Conservation (phyloP, 257 asterid species). For the Coffea canephora region DNA sequence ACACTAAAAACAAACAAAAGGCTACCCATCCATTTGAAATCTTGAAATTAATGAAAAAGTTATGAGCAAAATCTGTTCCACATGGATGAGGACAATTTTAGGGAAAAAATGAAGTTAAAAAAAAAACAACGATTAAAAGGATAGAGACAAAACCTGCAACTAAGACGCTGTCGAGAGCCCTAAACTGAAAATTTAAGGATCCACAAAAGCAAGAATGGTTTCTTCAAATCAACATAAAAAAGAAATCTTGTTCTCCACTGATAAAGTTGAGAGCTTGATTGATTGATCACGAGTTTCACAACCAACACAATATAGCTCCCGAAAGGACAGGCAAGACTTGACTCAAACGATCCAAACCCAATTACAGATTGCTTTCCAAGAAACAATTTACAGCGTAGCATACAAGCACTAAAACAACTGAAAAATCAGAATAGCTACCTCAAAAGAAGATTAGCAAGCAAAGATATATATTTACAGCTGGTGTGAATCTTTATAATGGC, state of each 20-base stretch:
- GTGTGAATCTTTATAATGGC: not conserved
- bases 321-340: not conserved
- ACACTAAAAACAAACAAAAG: too few species aligned
- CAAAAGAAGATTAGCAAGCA: not conserved
- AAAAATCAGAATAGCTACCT: not conserved
- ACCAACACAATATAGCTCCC: not conserved
- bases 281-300: constrained; percentile 3
- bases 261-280: not conserved
- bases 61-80: constrained; percentile 4
- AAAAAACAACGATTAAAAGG: not conserved
- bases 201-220: constrained; percentile 6
- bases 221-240: constrained; percentile 13
- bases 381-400: not conserved
- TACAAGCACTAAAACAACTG: not conserved
- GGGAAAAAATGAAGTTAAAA: not conserved
- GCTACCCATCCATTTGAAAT: not conserved
- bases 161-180: not conserved
- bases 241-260: not conserved
- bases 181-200: constrained; percentile 4
- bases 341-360: constrained; percentile 13
- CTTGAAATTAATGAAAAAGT: not conserved
- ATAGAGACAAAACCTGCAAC: not conserved
- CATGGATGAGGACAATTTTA: not conserved
- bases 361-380: constrained; percentile 4
- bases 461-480: not conserved